Percentiles rank a stretch among this genome's conserved stretches.
Conservation (phyloP, 345 rosid genomes). For the Erodium maritimum region DNA sequence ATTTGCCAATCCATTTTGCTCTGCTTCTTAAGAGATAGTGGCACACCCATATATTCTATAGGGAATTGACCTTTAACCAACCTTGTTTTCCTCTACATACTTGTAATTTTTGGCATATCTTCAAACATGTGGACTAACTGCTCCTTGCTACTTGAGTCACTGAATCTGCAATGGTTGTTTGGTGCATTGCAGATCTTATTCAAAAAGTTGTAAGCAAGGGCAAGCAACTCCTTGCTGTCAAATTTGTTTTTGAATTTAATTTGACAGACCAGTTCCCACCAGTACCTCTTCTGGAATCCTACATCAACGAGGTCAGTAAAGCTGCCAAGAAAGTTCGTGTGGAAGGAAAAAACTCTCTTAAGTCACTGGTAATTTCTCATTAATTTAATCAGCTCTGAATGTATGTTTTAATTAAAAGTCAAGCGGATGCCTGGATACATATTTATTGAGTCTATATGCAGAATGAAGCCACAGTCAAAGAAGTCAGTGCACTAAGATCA, state of each 20-base stretch:
- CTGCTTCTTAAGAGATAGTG: no score
- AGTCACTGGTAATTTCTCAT: conserved; percentile 29
- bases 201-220: conserved; percentile 40
- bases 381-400: conserved; percentile 5
- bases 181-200: conserved; percentile 33
- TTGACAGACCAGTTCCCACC: conserved; percentile 45
- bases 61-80: no score
- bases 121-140: not conserved
- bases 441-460: conserved; percentile 15
- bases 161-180: conserved; percentile 1
- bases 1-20: no score
- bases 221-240: conserved; percentile 43
- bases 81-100: no score
- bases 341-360: conserved; percentile 34
- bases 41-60: no score
- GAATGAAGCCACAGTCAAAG: conserved; percentile 48
- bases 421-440: not conserved
- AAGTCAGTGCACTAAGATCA: conserved; percentile 42
- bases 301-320: conserved; percentile 26
- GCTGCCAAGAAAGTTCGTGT: conserved; percentile 19
- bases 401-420: not conserved
- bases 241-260: conserved; percentile 50
- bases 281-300: conserved; percentile 34
- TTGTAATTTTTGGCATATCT: not conserved
- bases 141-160: conserved; percentile 3